phyloP scores from a whole-genome alignment of 768 basidiomycete genomes.

The Termitomyces sp. region DNA sequence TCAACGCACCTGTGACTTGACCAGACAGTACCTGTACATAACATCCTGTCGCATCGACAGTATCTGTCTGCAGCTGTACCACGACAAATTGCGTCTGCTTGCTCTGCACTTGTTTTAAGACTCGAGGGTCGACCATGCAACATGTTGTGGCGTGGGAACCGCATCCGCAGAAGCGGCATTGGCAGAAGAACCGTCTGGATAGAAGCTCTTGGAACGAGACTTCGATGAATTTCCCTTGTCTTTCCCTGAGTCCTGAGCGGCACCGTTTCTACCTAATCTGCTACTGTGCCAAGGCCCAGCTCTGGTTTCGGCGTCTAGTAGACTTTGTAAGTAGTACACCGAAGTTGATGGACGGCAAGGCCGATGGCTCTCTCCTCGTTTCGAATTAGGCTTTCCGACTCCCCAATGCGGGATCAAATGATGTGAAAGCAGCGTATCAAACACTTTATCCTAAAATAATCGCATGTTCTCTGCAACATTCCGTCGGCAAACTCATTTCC shows the following conservation, averaged over 20 bases:
- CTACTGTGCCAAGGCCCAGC: slow-evolving; percentile 4
- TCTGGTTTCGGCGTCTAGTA: slow-evolving; percentile 7
- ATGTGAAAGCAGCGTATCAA: slow-evolving; percentile 17
- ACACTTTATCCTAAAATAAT: slow-evolving; percentile 10
- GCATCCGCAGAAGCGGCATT: slow-evolving; percentile 2
- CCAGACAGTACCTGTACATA: not conserved
- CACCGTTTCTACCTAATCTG: slow-evolving; percentile 11
- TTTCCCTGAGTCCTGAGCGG: slow-evolving; percentile 16
- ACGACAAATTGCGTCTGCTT: not conserved
- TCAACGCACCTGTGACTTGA: not conserved
- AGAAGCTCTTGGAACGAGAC: slow-evolving; percentile 2
- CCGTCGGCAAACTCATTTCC: slow-evolving; percentile 8
- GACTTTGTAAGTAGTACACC: slow-evolving; percentile 1
- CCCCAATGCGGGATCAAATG: slow-evolving; percentile 9
- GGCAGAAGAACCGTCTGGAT: slow-evolving; percentile 9
- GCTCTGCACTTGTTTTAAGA: too few species aligned
- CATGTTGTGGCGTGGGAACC: slow-evolving; percentile 13
- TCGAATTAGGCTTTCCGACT: slow-evolving; percentile 9
- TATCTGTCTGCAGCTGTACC: not conserved
- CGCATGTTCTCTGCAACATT: slow-evolving; percentile 12
- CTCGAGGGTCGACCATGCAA: not conserved
- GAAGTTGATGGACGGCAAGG: slow-evolving; percentile 1
- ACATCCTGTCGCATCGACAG: not conserved
- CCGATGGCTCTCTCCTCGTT: slow-evolving; percentile 9
- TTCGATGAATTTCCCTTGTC: slow-evolving; percentile 23